These are phyloP conservation scores for Lathyrus aphaca DNA, from an alignment of 306 rosid species.

Conservation along the genomic window DNA sequence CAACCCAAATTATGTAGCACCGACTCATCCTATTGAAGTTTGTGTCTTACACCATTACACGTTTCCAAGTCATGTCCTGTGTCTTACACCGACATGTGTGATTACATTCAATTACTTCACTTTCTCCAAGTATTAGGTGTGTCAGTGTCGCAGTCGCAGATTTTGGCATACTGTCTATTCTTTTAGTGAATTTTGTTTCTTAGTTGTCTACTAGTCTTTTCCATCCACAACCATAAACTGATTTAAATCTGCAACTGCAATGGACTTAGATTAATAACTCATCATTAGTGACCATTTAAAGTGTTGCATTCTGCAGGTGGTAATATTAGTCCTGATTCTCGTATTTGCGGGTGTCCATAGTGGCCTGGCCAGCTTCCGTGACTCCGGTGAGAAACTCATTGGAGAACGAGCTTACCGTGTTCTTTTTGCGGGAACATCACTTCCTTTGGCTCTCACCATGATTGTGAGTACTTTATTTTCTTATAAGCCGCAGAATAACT, in stretches of 20 bases:
- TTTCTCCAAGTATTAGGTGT: neutral
- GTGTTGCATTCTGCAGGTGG: conserved; percentile 67
- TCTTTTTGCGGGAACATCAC: conserved; percentile 86
- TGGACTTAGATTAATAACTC: conserved; percentile 25
- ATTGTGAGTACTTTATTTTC: conserved; percentile 58
- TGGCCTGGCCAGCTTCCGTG: conserved; percentile 89
- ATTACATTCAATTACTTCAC: neutral
- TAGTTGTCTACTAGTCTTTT: conserved; percentile 3
- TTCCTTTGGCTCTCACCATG: conserved; percentile 89
- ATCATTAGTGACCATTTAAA: conserved; percentile 31
- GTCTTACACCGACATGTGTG: neutral
- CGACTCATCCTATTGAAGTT: neutral
- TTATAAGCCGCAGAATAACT: conserved; percentile 13
- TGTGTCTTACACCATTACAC: accelerated
- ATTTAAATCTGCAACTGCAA: neutral
- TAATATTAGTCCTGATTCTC: conserved; percentile 66
- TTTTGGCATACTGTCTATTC: neutral
- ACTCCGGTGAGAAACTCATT: conserved; percentile 77
- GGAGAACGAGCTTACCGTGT: conserved; percentile 95
- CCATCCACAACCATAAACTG: neutral
- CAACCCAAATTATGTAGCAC: neutral
- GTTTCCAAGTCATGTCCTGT: neutral
- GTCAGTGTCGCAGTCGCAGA: neutral
- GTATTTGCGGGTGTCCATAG: conserved; percentile 83
- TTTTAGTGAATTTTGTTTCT: neutral